Base-by-base conservation (phyloP, 352 stramenopile genomes). In the Aphanomyces cochlioides region DNA sequence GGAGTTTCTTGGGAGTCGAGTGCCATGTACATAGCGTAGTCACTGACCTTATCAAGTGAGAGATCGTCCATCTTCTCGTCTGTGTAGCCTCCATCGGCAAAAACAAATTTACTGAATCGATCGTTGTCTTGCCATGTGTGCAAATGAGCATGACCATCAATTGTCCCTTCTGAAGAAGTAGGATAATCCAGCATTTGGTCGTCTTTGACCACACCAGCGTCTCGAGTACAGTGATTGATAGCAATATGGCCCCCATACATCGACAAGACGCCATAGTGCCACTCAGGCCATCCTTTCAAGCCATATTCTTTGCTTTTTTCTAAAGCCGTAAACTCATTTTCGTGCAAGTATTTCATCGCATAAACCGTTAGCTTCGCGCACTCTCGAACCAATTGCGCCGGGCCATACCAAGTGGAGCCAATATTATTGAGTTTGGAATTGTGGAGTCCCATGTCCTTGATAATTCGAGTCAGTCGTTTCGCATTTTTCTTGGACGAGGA, bases 21-120 rank as follows among this genome's bases (percentile, higher is more conserved):
- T 4, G 63, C 63, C 63, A 69, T 69, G 15, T 36, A 61, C 63
- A 69, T 69, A 4, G 63, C 63, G 34, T 69, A 69, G 63, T 69
- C 63, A 21, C 5, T 8, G 17, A 69, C 50, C 7, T 41, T 47
- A n/a, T 45, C 45, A 4, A 59, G 38, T 1, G 53, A 7, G 3
- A 57, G 38, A 15, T 63, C 34, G 2, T 12, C 41, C 3, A 58
- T n/a, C 5, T 69, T 38, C 17, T 60, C 63, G 63, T 61, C 7
- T 3, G 2, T 10, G 37, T 69, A 69, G 8, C 19, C 63, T 3
- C 15, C 28, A 17, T 12, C 17, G 2, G 5, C 15, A 69, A 70
- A 70, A 21, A 40, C 64, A 61, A 70, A 70, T 17, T 70, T 70
- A 34, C 17, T 47, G 54, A 70, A 70, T 13, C 45, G 45, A 3